phyloP scores from a whole-genome alignment of 1,139 yeast species.

The Suhomyces maxii region DNA sequence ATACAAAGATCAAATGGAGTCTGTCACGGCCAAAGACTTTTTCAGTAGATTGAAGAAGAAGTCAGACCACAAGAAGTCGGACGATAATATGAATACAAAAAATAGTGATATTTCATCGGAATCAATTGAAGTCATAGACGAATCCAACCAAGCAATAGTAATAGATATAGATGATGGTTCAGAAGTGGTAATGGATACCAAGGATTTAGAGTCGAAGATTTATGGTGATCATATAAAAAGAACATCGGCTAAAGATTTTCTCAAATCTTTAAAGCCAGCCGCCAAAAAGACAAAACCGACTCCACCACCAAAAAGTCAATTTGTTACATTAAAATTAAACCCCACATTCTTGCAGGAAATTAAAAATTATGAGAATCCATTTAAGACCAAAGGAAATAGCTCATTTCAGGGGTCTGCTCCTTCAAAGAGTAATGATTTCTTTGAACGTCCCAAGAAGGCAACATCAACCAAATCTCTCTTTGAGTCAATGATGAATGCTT shows the following conservation, averaged over 20 bases:
- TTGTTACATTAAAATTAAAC: slow-evolving; percentile 30
- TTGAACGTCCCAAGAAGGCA: slow-evolving; percentile 12
- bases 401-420: not conserved
- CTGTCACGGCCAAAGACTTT: slow-evolving; percentile 35
- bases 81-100: not conserved
- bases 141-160: slow-evolving; percentile 2
- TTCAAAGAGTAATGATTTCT: slow-evolving; percentile 11
- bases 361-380: slow-evolving; percentile 31
- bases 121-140: slow-evolving; percentile 1
- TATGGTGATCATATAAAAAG: slow-evolving; percentile 20
- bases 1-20: slow-evolving; percentile 18
- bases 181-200: slow-evolving; percentile 1
- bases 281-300: slow-evolving; percentile 9
- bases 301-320: slow-evolving; percentile 12
- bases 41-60: slow-evolving; percentile 21
- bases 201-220: slow-evolving; percentile 20
- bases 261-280: slow-evolving; percentile 11
- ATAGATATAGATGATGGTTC: slow-evolving; percentile 5
- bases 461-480: slow-evolving; percentile 9
- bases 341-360: slow-evolving; percentile 27
- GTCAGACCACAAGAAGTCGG: not conserved
- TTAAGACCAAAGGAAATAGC: slow-evolving; percentile 28
- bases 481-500: slow-evolving; percentile 20
- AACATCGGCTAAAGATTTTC: slow-evolving; percentile 23
- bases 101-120: not conserved